Evolutionary conservation across 345 rosid species (phyloP).

Genomic region (Eucalyptus tenuipes): DNA sequence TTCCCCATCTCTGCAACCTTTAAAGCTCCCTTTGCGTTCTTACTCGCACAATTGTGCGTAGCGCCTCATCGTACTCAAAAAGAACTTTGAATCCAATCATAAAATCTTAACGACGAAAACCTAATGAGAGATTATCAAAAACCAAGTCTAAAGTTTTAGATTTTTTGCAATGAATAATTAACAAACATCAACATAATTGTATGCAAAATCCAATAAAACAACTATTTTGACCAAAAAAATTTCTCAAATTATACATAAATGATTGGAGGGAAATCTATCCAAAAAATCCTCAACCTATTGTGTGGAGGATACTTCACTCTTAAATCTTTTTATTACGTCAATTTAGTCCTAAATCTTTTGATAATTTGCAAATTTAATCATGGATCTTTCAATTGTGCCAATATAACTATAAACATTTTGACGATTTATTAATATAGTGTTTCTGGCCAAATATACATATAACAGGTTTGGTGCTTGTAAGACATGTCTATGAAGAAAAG

Average conservation of each 20-base stretch:
- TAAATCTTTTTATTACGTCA: rapidly evolving
- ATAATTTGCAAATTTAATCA: no score
- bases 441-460: no score
- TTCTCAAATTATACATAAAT: neutral
- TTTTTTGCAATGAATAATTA: neutral
- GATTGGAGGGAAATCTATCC: rapidly evolving
- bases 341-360: neutral
- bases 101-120: neutral
- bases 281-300: neutral
- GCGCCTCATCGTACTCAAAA: neutral
- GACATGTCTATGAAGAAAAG: neutral
- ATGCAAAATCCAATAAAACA: neutral
- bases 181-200: neutral
- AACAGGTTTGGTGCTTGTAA: neutral
- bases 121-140: neutral
- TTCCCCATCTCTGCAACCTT: neutral
- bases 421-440: rapidly evolving
- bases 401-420: no score
- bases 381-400: no score
- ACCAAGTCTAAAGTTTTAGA: neutral
- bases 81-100: neutral
- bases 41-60: neutral
- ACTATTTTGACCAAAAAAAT: neutral
- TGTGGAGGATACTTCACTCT: rapidly evolving
- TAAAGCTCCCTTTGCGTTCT: neutral